phyloP scores from a whole-genome alignment of 805 yeast genomes.

The Isabelozyma heimii region DNA sequence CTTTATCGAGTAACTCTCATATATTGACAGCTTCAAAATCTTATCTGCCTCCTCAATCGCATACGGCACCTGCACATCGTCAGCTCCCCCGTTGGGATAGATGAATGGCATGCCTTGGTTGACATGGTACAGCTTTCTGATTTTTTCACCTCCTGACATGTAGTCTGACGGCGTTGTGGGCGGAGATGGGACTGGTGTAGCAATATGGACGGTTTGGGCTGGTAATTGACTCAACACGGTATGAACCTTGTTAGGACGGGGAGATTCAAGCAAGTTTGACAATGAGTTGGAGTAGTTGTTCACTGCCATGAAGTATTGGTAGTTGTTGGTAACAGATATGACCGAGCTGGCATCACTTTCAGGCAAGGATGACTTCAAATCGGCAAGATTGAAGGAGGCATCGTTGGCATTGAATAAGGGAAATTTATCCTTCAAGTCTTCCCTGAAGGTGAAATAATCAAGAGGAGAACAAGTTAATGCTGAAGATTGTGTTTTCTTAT shows the following conservation, averaged over 20 bases:
- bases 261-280: constrained; percentile 57
- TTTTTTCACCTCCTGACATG: constrained; percentile 47
- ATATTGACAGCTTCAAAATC: constrained; percentile 58
- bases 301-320: constrained; percentile 36
- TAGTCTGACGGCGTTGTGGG: constrained; percentile 46
- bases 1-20: constrained; percentile 63
- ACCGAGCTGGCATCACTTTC: constrained; percentile 4
- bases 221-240: constrained; percentile 46
- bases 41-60: constrained; percentile 80
- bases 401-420: constrained; percentile 61
- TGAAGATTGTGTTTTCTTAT: constrained; percentile 20
- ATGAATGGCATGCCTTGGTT: constrained; percentile 66
- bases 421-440: constrained; percentile 69
- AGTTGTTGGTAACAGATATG: constrained; percentile 15
- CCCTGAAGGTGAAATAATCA: constrained; percentile 80
- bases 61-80: constrained; percentile 51
- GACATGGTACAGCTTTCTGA: constrained; percentile 58
- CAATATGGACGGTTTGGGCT: constrained; percentile 61
- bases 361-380: constrained; percentile 28
- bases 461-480: constrained; percentile 65
- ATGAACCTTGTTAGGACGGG: constrained; percentile 50
- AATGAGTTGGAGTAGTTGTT: constrained; percentile 48
- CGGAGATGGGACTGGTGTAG: constrained; percentile 90
- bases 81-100: constrained; percentile 49
- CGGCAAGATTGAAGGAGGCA: constrained; percentile 32